Evolutionary conservation across 768 basidiomycete species (phyloP), one percentile per base, ranked within the genome.

Genomic region (Tephrocybe sp.): DNA sequence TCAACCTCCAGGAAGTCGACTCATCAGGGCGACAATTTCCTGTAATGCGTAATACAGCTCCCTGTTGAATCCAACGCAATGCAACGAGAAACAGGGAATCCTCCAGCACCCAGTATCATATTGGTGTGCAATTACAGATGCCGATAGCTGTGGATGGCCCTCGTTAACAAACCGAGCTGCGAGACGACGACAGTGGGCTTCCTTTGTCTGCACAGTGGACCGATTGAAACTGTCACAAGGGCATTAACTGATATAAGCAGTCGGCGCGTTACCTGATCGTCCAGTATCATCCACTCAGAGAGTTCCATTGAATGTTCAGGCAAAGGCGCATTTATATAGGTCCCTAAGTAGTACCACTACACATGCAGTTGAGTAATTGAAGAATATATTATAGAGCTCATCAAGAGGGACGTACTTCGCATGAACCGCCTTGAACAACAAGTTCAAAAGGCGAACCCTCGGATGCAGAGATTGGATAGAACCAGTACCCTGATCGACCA

Each of bases 401-500:
- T 38, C 11, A 34, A 15, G 7, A 12, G 16, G 1, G 1, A 18
- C 47, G 19, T 44, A 64, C 64, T 52, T 63, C 54, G 27, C 47
- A 40, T 28, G 55, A 28, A 5, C 48, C 45, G 5, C 52, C 52
- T 55, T 69, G 65, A 4, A 64, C 64, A 13, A 68, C 19, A 12
- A 69, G 53, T 9, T 68, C 64, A 35, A 68, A 65, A n/a, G 43
- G 36, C 13, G 36, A 1, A 6, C 57, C 46, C 24, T 53, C 43
- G 2, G 58, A 40, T 1, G 48, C 37, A 30, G 42, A 51, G 21
- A 55, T 45, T 3, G 63, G 65, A 51, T 55, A 55, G 35, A 67
- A 69, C 63, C 66, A 68, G 42, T 67, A 68, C 12, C 68, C 68
- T 3, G 59, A 47, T 44, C 59, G 55, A 9, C 55, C 63, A 27